Evolutionary conservation across 2,329 filamentous ascomycete genomes (phyloP).

Genomic region (Ramularia collo-cygni): DNA sequence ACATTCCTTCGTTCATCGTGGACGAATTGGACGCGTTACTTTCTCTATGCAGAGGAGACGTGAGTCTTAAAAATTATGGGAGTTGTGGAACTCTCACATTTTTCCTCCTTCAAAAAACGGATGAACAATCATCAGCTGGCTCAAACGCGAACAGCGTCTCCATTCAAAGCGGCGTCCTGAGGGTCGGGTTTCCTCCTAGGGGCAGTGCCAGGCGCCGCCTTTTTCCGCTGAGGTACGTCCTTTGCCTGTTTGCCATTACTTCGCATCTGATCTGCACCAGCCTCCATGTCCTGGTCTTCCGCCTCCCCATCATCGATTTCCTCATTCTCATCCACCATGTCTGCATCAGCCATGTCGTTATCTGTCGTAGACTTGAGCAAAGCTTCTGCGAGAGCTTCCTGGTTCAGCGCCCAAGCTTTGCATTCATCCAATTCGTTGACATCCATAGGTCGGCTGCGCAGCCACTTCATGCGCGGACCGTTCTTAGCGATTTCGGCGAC

Average conservation of each 20-base stretch:
- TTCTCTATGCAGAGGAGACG: too few relatives aligned
- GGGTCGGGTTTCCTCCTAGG: slow-evolving; percentile 9
- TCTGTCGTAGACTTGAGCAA: slow-evolving; percentile 6
- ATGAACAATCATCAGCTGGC: too few relatives aligned
- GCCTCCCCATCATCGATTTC: slow-evolving; percentile 24
- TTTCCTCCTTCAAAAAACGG: too few relatives aligned
- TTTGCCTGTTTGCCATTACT: slow-evolving; percentile 8
- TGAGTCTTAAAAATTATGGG: too few relatives aligned
- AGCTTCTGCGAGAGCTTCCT: slow-evolving; percentile 14
- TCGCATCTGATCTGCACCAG: slow-evolving; percentile 4
- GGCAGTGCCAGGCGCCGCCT: slow-evolving; percentile 2
- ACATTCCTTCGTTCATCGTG: too few relatives aligned
- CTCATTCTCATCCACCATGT: slow-evolving; percentile 26
- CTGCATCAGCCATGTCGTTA: slow-evolving; percentile 22
- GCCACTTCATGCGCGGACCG: slow-evolving; percentile 94
- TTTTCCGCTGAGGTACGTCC: slow-evolving; percentile 15
- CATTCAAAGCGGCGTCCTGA: slow-evolving; percentile 3
- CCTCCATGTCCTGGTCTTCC: slow-evolving; percentile 28
- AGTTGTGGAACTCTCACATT: too few relatives aligned
- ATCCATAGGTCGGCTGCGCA: slow-evolving; percentile 74
- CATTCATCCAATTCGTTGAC: slow-evolving; percentile 77
- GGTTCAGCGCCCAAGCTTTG: slow-evolving; percentile 31
- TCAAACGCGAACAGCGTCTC: too few relatives aligned
- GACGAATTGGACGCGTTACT: too few relatives aligned
- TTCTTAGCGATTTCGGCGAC: slow-evolving; percentile 85